Evolutionary conservation across 2,329 filamentous ascomycete species (phyloP).

Genomic region (Dactylellina sp.): DNA sequence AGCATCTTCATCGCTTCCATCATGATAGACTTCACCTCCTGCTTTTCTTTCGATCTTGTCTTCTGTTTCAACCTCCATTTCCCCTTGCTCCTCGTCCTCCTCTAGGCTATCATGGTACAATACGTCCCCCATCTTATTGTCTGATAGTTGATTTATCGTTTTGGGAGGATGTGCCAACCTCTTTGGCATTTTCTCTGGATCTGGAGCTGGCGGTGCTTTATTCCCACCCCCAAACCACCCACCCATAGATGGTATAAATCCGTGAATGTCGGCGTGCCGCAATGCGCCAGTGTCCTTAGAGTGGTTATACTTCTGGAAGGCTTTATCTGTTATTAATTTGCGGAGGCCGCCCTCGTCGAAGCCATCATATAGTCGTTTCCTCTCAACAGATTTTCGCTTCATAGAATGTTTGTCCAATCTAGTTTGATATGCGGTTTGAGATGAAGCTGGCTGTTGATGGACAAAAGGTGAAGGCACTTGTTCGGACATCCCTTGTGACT

Average conservation of each 20-base stretch:
- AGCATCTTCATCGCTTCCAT: neutral
- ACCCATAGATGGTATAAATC: constrained; percentile 19
- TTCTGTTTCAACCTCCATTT: constrained; percentile 2
- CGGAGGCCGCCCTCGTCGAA: constrained; percentile 4
- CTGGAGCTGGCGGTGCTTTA: neutral
- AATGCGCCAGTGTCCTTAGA: constrained; percentile 26
- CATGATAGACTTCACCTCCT: neutral
- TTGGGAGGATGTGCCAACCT: no score
- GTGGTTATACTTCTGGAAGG: constrained; percentile 30
- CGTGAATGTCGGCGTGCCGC: neutral
- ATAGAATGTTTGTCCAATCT: constrained; percentile 5
- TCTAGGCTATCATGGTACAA: neutral
- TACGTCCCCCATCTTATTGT: neutral
- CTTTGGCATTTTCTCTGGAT: no score
- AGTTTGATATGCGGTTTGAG: neutral
- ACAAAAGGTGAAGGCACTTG: no score
- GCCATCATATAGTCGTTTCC: neutral
- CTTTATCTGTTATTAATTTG: constrained; percentile 23
- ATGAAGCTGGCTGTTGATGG: neutral
- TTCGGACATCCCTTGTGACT: no score
- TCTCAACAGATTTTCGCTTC: constrained; percentile 26
- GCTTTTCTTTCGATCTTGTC: neutral
- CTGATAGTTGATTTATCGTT: neutral
- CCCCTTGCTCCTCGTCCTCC: constrained; percentile 1
- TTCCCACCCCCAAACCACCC: constrained; percentile 3